These are phyloP conservation scores for Smallanthus sonchifolius DNA, from an alignment of 129 eudicot species.

Conservation along the genomic window DNA sequence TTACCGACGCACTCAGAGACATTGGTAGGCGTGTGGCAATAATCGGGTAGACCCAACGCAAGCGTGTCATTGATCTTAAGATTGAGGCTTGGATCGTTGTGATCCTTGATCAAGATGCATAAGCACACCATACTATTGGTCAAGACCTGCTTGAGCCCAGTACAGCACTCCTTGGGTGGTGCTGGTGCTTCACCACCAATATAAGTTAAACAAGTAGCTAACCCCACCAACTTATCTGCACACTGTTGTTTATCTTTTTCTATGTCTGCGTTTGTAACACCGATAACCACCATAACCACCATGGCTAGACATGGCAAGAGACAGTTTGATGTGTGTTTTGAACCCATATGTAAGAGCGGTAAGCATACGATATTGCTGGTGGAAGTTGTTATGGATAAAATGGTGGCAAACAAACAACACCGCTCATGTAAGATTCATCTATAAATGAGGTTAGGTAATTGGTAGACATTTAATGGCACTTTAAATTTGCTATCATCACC, in stretches of 20 bases:
- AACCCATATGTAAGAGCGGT: background rate
- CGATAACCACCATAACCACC: background rate
- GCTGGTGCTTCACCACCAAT: slow-evolving; percentile 48
- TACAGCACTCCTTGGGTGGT: slow-evolving; percentile 58
- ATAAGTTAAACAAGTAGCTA: slow-evolving; percentile 55
- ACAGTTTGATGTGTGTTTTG: background rate
- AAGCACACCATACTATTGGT: slow-evolving; percentile 43
- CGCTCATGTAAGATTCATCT: slow-evolving; percentile 1
- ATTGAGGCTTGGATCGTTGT: slow-evolving; percentile 55
- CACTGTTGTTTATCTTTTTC: slow-evolving; percentile 50
- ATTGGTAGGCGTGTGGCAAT: slow-evolving; percentile 42
- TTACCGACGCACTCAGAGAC: slow-evolving; percentile 51
- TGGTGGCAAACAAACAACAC: background rate
- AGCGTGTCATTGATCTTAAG: slow-evolving; percentile 60
- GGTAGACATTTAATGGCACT: slow-evolving; percentile 11
- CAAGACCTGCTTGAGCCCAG: slow-evolving; percentile 49
- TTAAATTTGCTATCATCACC: background rate
- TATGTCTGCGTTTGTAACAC: slow-evolving; percentile 28
- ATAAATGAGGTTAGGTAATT: slow-evolving; percentile 18
- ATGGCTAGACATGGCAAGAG: slow-evolving; percentile 4
- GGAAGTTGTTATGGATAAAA: background rate
- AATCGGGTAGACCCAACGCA: slow-evolving; percentile 51
- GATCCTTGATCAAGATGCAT: slow-evolving; percentile 58
- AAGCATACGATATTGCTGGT: no score
- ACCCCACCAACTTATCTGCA: slow-evolving; percentile 29